Percentiles rank a stretch among this genome's conserved stretches.
Conservation (phyloP, 23 red algal species). For the Agarophyton chilense region DNA sequence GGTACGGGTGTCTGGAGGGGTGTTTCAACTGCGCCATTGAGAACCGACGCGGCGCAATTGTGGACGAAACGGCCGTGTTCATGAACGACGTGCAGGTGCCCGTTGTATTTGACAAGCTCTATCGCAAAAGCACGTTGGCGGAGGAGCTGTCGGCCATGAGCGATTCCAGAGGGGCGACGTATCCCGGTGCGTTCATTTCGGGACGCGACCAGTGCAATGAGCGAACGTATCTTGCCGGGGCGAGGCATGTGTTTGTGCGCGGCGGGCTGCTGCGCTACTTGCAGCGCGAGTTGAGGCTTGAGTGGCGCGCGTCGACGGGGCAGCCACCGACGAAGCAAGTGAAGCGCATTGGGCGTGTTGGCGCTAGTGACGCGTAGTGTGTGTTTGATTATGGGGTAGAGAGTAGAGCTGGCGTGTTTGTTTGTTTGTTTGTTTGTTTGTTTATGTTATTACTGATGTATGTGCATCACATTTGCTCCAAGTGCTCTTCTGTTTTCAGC, state of each 20-base stretch:
- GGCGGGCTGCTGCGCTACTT: constrained; percentile 3
- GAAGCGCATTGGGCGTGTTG: no score
- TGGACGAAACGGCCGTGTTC: constrained; percentile 53
- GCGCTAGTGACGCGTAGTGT: no score
- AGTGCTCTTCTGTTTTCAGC: no score
- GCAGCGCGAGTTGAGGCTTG: constrained; percentile 30
- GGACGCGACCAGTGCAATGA: constrained; percentile 57
- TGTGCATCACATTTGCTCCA: background rate
- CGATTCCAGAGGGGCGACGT: constrained; percentile 39
- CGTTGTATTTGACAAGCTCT: constrained; percentile 56
- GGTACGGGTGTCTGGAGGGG: constrained; percentile 57
- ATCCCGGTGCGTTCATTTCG: constrained; percentile 54
- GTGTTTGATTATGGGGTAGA: no score
- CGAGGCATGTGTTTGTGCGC: background rate
- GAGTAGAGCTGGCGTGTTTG: no score
- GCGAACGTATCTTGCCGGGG: constrained; percentile 43
- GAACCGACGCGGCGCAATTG: constrained; percentile 32
- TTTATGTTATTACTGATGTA: background rate
- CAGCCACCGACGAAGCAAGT: no score
- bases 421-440: background rate
- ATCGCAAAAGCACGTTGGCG: constrained; percentile 42
- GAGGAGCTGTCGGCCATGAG: constrained; percentile 62
- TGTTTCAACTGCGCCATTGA: constrained; percentile 64
- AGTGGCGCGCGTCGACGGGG: background rate
- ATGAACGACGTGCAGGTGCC: constrained; percentile 65